Evolutionary conservation across 2,329 filamentous ascomycete genomes (phyloP).

Genomic region (Colletotrichum sp.): DNA sequence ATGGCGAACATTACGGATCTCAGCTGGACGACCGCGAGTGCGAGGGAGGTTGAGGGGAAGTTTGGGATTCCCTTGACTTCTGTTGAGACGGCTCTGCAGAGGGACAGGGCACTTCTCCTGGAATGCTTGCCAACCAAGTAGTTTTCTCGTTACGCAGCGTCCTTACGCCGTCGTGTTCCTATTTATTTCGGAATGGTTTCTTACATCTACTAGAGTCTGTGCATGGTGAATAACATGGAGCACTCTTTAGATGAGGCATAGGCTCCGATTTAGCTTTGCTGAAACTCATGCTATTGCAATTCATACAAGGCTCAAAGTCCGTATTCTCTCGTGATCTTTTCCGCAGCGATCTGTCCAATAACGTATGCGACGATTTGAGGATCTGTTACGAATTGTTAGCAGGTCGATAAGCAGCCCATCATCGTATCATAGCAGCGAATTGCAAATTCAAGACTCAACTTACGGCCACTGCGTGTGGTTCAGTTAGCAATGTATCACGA

Average conservation of each 20-base stretch:
- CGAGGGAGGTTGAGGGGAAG: slow-evolving; percentile 23
- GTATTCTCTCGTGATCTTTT: not conserved
- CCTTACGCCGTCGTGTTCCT: not conserved
- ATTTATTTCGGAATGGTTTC: fast-evolving
- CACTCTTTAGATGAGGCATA: fast-evolving
- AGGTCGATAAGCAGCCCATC: not conserved
- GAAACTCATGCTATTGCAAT: not conserved
- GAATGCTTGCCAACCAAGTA: slow-evolving; percentile 17
- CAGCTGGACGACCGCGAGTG: not conserved
- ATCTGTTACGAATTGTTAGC: not conserved
- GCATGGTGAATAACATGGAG: fast-evolving
- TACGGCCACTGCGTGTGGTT: not conserved
- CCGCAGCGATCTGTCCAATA: not conserved
- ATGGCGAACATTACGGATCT: slow-evolving; percentile 29
- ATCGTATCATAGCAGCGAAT: fast-evolving
- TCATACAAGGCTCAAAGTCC: not conserved
- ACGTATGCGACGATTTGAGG: slow-evolving; percentile 7
- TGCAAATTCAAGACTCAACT: fast-evolving
- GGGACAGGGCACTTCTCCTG: slow-evolving; percentile 22
- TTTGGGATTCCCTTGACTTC: slow-evolving; percentile 33
- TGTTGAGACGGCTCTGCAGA: slow-evolving; percentile 26
- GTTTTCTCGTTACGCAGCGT: not conserved
- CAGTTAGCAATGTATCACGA: not conserved
- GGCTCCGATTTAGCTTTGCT: not conserved
- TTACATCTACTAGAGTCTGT: not conserved